Conservation (phyloP, 2,329 filamentous ascomycete genomes). For the Rhexocercosporidium sp. region DNA sequence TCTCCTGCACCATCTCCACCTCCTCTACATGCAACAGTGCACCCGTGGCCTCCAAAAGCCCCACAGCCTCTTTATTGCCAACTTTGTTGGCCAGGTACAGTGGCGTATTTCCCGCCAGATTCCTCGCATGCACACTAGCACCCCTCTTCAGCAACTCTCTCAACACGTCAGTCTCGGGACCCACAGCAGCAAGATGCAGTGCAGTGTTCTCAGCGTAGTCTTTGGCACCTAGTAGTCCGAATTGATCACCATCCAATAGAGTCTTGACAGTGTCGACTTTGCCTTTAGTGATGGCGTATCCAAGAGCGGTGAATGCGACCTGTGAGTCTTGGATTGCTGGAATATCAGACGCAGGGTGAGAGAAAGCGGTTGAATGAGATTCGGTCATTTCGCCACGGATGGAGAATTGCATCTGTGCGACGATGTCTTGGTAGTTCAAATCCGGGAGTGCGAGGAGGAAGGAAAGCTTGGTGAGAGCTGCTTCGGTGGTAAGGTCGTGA, state of each 20-base stretch:
- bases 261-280: constrained; percentile 51
- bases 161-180: constrained; percentile 59
- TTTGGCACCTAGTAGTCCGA: constrained; percentile 41
- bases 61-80: constrained; percentile 58
- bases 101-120: constrained; percentile 68
- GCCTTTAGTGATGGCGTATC: constrained; percentile 66
- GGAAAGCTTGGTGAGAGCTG: constrained; percentile 42
- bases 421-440: constrained; percentile 62
- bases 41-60: constrained; percentile 61
- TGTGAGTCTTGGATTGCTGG: constrained; percentile 46
- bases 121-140: constrained; percentile 70
- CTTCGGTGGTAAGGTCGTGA: constrained; percentile 70
- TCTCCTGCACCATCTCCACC: constrained; percentile 34
- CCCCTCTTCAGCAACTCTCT: constrained; percentile 63
- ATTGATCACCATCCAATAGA: constrained; percentile 39
- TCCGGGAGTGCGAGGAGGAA: constrained; percentile 63
- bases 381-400: constrained; percentile 70
- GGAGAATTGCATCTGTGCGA: constrained; percentile 64
- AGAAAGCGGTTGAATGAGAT: constrained; percentile 51
- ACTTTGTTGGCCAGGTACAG: constrained; percentile 66
- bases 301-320: constrained; percentile 62
- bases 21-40: constrained; percentile 63
- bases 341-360: constrained; percentile 52
- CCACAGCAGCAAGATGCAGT: constrained; percentile 46
- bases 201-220: constrained; percentile 48